Conservation (phyloP, 768 basidiomycete species). For the Dacryopinax spathularia region DNA sequence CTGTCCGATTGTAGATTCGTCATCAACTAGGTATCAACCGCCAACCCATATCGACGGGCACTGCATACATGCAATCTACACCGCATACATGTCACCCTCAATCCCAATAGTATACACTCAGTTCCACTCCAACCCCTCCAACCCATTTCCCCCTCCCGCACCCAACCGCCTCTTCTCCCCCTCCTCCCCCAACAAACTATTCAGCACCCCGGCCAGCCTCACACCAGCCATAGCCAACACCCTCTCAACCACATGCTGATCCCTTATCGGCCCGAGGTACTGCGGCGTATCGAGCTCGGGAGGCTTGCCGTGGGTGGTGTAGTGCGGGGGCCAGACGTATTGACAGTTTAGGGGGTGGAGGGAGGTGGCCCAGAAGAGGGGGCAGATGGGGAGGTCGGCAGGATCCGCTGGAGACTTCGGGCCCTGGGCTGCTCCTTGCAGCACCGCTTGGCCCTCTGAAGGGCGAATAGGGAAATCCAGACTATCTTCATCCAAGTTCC, state of each 20-base stretch:
- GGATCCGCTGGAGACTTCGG: not conserved
- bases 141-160: not conserved
- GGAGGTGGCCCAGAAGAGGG: constrained; percentile 61
- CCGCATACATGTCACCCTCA: too few species aligned
- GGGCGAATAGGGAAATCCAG: not conserved
- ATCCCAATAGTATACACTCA: too few species aligned
- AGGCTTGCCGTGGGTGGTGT: constrained; percentile 35
- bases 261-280: constrained; percentile 56
- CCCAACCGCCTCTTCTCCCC: not conserved
- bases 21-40: too few species aligned
- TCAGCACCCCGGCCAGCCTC: constrained; percentile 69
- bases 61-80: too few species aligned
- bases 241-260: constrained; percentile 61
- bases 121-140: not conserved
- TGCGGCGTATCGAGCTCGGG: constrained; percentile 69
- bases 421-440: not conserved
- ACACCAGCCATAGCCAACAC: constrained; percentile 72
- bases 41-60: too few species aligned
- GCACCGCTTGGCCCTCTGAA: not conserved
- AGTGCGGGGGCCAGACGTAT: constrained; percentile 59
- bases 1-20: too few species aligned
- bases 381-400: constrained; percentile 38
- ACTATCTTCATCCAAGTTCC: constrained; percentile 35
- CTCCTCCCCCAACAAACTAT: constrained; percentile 43
- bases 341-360: constrained; percentile 71